Percentiles rank a stretch among this genome's conserved stretches.
Evolutionary conservation across 2,329 filamentous ascomycete genomes (phyloP).

Genomic region (Tolypocladium inflatum): DNA sequence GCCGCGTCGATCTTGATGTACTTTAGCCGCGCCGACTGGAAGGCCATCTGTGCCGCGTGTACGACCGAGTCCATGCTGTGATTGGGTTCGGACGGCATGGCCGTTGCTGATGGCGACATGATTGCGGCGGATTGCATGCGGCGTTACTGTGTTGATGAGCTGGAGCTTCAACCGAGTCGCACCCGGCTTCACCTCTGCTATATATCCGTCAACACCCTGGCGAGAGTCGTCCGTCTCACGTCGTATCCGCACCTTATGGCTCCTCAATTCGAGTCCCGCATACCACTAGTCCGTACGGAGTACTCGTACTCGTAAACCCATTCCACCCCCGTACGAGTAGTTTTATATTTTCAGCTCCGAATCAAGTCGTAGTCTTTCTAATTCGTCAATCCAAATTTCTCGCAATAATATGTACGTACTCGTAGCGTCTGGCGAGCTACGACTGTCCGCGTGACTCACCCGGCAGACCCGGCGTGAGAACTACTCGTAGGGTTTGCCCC

Average conservation of each 20-base stretch:
- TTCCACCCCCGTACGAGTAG: background rate
- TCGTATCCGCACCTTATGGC: background rate
- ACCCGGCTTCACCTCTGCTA: background rate
- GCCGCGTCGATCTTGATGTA: slow-evolving; percentile 9
- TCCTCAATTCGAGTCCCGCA: background rate
- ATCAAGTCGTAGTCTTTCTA: background rate
- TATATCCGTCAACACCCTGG: background rate
- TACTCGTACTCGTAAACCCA: too few relatives aligned
- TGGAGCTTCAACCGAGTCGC: background rate
- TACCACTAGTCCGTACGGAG: too few relatives aligned
- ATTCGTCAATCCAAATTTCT: background rate
- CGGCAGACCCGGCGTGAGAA: background rate
- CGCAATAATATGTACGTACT: background rate
- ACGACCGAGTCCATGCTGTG: slow-evolving; percentile 1
- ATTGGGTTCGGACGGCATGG: background rate
- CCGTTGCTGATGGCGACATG: background rate
- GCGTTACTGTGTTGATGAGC: background rate
- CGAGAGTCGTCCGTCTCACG: background rate
- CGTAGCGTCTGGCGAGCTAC: background rate
- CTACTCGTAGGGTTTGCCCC: background rate
- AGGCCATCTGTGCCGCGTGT: background rate
- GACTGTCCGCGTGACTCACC: background rate
- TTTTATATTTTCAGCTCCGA: background rate
- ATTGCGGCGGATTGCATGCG: background rate
- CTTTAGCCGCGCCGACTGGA: slow-evolving; percentile 8